phyloP scores from a whole-genome alignment of 225 moss, liverwort and hornwort genomes.

The Physcomitrellopsis africana region DNA sequence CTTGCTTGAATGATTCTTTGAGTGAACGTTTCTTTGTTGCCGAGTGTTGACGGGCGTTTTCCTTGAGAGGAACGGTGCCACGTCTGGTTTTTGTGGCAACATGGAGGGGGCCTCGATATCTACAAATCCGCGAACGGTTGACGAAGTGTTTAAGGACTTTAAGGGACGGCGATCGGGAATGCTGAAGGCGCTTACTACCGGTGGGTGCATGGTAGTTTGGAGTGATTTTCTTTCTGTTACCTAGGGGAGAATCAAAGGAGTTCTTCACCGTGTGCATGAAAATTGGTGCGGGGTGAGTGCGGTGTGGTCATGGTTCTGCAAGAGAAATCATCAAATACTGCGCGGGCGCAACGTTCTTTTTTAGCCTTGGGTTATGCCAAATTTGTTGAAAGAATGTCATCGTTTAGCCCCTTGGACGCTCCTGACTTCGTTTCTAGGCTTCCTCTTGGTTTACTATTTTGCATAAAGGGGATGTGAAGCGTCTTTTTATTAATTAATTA shows the following conservation, averaged over 20 bases:
- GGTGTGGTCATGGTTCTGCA: too few species aligned
- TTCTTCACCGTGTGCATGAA: neutral
- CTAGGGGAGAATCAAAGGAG: too few species aligned
- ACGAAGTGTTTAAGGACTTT: neutral
- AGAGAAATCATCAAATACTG: too few species aligned
- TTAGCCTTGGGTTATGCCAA: too few species aligned
- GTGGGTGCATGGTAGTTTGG: constrained; percentile 10
- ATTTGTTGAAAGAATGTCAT: too few species aligned
- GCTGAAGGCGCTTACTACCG: constrained; percentile 31
- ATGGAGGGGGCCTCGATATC: constrained; percentile 36
- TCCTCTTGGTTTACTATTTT: too few species aligned
- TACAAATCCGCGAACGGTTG: constrained; percentile 35
- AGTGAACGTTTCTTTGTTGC: neutral
- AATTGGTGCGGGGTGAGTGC: too few species aligned
- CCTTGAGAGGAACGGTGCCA: neutral
- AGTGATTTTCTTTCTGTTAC: neutral
- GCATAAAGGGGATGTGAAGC: neutral
- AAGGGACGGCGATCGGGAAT: constrained; percentile 5
- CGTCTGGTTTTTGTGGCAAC: neutral
- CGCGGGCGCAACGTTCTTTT: too few species aligned
- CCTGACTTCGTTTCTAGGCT: too few species aligned
- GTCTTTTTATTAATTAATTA: neutral
- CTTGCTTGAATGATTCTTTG: neutral
- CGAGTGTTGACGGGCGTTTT: neutral
- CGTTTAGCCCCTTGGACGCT: too few species aligned